Evolutionary conservation across 2,329 filamentous ascomycete species (phyloP).

Genomic region (Beauveria sp.): DNA sequence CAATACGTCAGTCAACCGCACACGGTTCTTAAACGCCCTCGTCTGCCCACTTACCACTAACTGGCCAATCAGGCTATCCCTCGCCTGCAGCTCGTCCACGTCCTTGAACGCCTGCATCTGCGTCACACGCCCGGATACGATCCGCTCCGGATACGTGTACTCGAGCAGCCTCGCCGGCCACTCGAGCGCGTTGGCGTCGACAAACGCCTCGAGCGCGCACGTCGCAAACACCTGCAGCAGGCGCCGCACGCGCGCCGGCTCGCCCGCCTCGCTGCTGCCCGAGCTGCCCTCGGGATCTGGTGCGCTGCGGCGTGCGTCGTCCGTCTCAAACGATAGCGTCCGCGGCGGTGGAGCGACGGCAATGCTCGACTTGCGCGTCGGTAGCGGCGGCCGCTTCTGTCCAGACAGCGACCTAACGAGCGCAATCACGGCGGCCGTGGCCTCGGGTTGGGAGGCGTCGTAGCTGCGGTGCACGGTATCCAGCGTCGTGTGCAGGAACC

Average conservation of each 20-base stretch:
- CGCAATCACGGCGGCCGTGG: conserved; percentile 62
- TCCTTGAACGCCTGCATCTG: conserved; percentile 58
- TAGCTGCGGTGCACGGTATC: conserved; percentile 64
- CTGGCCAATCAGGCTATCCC: conserved; percentile 63
- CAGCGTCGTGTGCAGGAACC: conserved; percentile 71
- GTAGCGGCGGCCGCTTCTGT: conserved; percentile 56
- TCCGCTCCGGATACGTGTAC: conserved; percentile 55
- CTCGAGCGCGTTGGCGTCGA: conserved; percentile 51
- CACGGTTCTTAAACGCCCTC: background rate
- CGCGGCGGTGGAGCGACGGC: conserved; percentile 49
- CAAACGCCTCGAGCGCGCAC: conserved; percentile 66
- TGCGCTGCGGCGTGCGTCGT: conserved; percentile 44
- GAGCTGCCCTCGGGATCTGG: conserved; percentile 52
- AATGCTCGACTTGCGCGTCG: conserved; percentile 50
- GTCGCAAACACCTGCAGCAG: conserved; percentile 72
- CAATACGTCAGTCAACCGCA: background rate
- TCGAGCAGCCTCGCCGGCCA: conserved; percentile 62
- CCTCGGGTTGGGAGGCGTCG: conserved; percentile 54
- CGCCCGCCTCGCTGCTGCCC: conserved; percentile 32
- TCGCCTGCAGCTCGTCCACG: conserved; percentile 51
- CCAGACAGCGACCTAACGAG: conserved; percentile 63
- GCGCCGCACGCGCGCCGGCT: conserved; percentile 53
- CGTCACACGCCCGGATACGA: conserved; percentile 54
- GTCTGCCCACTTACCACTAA: conserved; percentile 47
- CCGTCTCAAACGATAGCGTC: conserved; percentile 46